Evolutionary conservation across 2,329 filamentous ascomycete genomes (phyloP), one percentile per base, ranked within the genome.

Genomic region (Claviceps pazoutovae): DNA sequence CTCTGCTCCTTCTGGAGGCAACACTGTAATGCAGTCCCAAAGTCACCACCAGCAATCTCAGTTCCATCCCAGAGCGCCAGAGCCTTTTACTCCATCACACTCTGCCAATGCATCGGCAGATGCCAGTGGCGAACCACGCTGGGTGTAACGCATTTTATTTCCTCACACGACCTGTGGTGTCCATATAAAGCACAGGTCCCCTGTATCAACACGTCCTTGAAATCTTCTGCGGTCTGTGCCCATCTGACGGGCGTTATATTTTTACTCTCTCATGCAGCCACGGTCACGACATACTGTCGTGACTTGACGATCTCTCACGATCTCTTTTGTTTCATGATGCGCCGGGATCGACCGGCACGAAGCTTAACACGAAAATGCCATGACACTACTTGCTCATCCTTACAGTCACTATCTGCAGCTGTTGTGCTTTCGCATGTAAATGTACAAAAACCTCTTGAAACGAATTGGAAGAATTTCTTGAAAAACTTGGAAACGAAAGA

Each of bases 301-400:
- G 66, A 71, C 57, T 63, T 70, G 61, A 71, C 62, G 67, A 71
- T 61, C 68, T 64, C 65, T 62, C 11, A 34, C 30, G 30, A 34
- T 34, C 30, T 58, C 65, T 65, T 21, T 61, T 58, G 64, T 65
- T 21, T 11, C 64, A 60, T 56, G 52, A 57, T 60, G 60, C 60
- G 56, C 62, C 52, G 58, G 66, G 64, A 67, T 62, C 62, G 59
- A 61, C 57, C 61, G 62, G 54, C 57, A 53, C 45, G 50, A 46
- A 46, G 48, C 46, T 44, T 38, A 48, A 46, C 49, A 51, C 52
- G 23, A 48, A 49, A 54, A 58, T 51, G 57, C 58, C 53, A 55
- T 56, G 53, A 50, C 50, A 57, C 49, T 59, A 60, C 56, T 52
- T 56, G 59, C 55, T 56, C 55, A 55, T 54, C 54, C 51, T 46